A percentile compares a stretch with the other conserved stretches of the same genome.
Evolutionary conservation across 2,329 filamentous ascomycete species (phyloP).

Genomic region (Rhinocladiella mackenziei): DNA sequence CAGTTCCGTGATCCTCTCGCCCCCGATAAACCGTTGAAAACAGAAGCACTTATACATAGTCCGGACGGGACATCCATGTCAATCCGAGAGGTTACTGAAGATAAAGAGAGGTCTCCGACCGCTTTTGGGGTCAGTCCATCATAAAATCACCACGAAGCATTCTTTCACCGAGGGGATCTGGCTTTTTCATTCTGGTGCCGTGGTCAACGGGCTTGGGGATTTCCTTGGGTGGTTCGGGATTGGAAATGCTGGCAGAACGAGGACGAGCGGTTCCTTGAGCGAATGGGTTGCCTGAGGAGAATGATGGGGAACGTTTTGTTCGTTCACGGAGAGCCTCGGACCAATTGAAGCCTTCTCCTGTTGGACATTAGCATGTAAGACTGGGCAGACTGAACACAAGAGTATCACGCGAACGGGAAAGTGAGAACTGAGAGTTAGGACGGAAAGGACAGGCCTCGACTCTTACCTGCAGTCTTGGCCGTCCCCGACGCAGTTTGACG

Average conservation of each 20-base stretch:
- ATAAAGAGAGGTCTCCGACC: neutral
- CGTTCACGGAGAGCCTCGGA: conserved; percentile 90
- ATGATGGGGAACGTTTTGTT: conserved; percentile 68
- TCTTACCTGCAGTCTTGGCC: conserved; percentile 44
- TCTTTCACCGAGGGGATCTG: conserved; percentile 92
- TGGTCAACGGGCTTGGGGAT: conserved; percentile 36
- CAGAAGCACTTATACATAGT: conserved; percentile 17
- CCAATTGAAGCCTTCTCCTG: conserved; percentile 96
- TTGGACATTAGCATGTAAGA: conserved; percentile 24
- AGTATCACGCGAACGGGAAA: neutral
- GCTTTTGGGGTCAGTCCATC: conserved; percentile 37
- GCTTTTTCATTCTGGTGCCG: conserved; percentile 55
- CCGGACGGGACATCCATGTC: conserved; percentile 13
- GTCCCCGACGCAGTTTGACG: conserved; percentile 25
- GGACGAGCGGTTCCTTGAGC: conserved; percentile 15
- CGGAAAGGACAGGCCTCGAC: conserved; percentile 52
- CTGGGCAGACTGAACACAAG: neutral
- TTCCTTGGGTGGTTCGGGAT: conserved; percentile 50
- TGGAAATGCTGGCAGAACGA: conserved; percentile 45
- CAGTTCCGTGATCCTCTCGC: neutral
- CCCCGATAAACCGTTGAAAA: neutral
- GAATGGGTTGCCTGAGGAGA: conserved; percentile 37
- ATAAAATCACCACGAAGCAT: conserved; percentile 98
- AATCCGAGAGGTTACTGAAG: conserved; percentile 2
- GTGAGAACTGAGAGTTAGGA: neutral